Evolutionary conservation across 2,329 filamentous ascomycete genomes (phyloP).

Genomic region (Alternaria dauci): DNA sequence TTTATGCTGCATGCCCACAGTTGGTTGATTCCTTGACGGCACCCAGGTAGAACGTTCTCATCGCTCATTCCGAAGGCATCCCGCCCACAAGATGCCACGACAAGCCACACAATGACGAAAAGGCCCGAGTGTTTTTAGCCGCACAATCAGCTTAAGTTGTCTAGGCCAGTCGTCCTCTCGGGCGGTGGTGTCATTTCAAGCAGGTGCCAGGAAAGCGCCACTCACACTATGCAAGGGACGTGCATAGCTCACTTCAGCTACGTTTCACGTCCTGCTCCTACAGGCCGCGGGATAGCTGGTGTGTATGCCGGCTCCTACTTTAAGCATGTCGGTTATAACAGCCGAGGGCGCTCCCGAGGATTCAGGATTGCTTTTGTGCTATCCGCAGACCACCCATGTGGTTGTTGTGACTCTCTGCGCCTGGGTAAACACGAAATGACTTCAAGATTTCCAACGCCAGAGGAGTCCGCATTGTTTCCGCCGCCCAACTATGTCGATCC

Average conservation of each 20-base stretch:
- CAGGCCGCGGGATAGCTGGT: conserved; percentile 4
- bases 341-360: conserved; percentile 12
- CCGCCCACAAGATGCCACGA: background rate
- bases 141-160: background rate
- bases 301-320: conserved; percentile 6
- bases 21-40: background rate
- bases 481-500: conserved; percentile 43
- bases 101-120: background rate
- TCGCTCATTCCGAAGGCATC: background rate
- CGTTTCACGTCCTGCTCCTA: conserved; percentile 13
- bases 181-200: conserved; percentile 11
- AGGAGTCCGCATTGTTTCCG: conserved; percentile 38
- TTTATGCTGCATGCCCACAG: background rate
- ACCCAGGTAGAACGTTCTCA: background rate
- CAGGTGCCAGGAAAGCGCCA: conserved; percentile 9
- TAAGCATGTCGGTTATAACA: conserved; percentile 15
- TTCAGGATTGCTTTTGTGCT: conserved; percentile 9
- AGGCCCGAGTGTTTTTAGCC: background rate
- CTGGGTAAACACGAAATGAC: conserved; percentile 25
- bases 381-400: background rate
- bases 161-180: conserved; percentile 6
- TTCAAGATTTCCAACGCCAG: conserved; percentile 36
- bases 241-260: conserved; percentile 11
- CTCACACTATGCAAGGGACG: conserved; percentile 11
- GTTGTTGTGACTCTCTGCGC: background rate